Percentiles rank a stretch among this genome's conserved stretches.
phyloP scores from a whole-genome alignment of 2,329 filamentous ascomycete species.

The Tolypocladium sp. region DNA sequence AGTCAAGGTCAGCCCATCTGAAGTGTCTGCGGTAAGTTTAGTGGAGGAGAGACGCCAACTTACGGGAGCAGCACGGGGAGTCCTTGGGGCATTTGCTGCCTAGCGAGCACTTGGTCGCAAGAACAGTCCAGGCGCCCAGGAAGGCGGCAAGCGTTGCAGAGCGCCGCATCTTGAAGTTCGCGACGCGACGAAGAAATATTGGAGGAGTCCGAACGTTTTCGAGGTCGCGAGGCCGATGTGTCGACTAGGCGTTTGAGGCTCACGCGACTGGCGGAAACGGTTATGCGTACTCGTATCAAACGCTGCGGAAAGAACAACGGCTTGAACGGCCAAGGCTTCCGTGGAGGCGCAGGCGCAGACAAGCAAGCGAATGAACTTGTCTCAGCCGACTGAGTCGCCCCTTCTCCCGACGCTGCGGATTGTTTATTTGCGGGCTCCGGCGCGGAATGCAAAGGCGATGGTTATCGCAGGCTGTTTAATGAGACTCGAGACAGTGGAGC shows the following conservation, averaged over 20 bases:
- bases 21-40: neutral
- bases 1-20: neutral
- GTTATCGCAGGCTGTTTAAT: neutral
- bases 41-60: conserved; percentile 24
- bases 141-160: conserved; percentile 20
- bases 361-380: neutral
- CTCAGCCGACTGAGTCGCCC: neutral
- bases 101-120: conserved; percentile 33
- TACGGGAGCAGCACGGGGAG: conserved; percentile 73
- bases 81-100: conserved; percentile 58
- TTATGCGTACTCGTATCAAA: no score
- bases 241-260: neutral
- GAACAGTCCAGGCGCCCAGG: conserved; percentile 19
- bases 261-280: neutral
- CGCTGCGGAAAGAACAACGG: no score
- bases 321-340: neutral
- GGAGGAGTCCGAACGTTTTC: neutral
- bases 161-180: conserved; percentile 18
- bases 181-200: neutral
- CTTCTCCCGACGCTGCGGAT: neutral
- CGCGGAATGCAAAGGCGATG: neutral
- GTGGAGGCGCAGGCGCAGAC: neutral
- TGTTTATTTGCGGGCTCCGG: neutral
- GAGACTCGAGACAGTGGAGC: neutral
- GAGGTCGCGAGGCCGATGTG: neutral